Conservation (phyloP, 768 basidiomycete genomes). For the Phlebiopsis flavidoalba region DNA sequence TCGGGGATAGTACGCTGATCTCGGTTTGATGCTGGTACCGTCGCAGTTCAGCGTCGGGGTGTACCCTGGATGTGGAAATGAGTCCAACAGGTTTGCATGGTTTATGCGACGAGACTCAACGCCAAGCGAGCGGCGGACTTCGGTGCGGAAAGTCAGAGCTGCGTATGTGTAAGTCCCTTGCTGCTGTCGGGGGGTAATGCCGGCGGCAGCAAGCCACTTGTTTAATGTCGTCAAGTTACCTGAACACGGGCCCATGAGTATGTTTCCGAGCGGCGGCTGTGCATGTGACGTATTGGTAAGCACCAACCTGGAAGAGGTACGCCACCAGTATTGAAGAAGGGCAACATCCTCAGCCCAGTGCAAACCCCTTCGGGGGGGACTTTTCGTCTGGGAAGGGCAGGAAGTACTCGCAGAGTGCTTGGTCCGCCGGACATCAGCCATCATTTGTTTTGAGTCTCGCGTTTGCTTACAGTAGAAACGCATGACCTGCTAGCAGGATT, state of each 20-base stretch:
- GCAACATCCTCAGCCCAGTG: too few species aligned
- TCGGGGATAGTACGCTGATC: too few species aligned
- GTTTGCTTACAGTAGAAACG: constrained; percentile 52
- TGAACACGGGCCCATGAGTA: constrained; percentile 11
- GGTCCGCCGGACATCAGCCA: too few species aligned
- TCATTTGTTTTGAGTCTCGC: too few species aligned
- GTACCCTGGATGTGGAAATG: constrained; percentile 30
- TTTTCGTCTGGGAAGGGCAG: too few species aligned
- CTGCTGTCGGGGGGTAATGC: constrained; percentile 65
- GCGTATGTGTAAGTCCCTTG: constrained; percentile 55
- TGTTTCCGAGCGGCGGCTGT: not conserved
- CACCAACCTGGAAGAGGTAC: constrained; percentile 47
- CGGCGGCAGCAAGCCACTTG: constrained; percentile 62
- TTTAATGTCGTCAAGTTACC: constrained; percentile 74
- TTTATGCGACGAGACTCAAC: not conserved
- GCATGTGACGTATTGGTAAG: not conserved
- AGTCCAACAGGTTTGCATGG: too few species aligned
- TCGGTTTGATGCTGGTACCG: constrained; percentile 30
- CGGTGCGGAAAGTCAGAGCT: constrained; percentile 48
- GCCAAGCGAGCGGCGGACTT: constrained; percentile 38
- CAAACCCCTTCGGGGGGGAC: too few species aligned
- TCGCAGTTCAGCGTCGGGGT: constrained; percentile 46
- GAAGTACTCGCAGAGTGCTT: too few species aligned
- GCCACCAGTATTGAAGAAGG: constrained; percentile 59
- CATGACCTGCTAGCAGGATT: too few species aligned